A percentile compares a stretch with the other conserved stretches of the same genome.
Evolutionary conservation across 1,284 basidiomycete species (phyloP).

Genomic region (Pisolithus thermaeus): DNA sequence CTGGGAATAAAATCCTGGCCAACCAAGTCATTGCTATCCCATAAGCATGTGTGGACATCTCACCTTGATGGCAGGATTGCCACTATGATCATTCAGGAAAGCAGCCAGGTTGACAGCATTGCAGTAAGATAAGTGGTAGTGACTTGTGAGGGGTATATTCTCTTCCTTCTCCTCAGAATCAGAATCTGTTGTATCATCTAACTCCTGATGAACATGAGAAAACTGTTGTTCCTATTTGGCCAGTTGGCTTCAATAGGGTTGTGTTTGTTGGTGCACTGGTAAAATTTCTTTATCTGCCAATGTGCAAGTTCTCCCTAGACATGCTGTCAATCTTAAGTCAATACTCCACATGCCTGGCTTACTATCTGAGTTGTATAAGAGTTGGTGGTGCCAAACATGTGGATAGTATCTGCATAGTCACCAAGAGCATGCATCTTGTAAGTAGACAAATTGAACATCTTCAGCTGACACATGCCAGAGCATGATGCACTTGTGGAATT

Average conservation of each 20-base stretch:
- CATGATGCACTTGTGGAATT: too few relatives aligned
- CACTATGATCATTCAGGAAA: neutral
- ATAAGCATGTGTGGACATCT: neutral
- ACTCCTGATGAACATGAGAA: neutral
- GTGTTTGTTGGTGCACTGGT: neutral
- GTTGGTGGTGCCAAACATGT: neutral
- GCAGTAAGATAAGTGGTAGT: neutral
- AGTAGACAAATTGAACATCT: slow-evolving; percentile 14
- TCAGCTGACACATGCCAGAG: too few relatives aligned
- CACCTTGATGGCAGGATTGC: neutral
- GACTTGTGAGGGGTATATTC: neutral
- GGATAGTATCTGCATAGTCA: slow-evolving; percentile 11
- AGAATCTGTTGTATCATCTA: neutral
- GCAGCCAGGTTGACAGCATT: neutral
- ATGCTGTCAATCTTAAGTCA: neutral
- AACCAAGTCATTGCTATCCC: neutral
- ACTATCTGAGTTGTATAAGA: neutral
- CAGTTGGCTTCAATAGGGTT: neutral
- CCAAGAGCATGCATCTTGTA: slow-evolving; percentile 18
- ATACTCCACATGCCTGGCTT: neutral
- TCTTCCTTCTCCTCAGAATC: neutral
- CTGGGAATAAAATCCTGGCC: slow-evolving; percentile 15
- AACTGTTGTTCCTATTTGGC: neutral
- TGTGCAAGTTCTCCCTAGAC: neutral
- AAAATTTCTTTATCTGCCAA: neutral